Percentiles rank a stretch among this genome's conserved stretches.
These are phyloP conservation scores for Coemansia sp. DNA, from an alignment of 192 early-diverging fungal species.

Conservation along the genomic window DNA sequence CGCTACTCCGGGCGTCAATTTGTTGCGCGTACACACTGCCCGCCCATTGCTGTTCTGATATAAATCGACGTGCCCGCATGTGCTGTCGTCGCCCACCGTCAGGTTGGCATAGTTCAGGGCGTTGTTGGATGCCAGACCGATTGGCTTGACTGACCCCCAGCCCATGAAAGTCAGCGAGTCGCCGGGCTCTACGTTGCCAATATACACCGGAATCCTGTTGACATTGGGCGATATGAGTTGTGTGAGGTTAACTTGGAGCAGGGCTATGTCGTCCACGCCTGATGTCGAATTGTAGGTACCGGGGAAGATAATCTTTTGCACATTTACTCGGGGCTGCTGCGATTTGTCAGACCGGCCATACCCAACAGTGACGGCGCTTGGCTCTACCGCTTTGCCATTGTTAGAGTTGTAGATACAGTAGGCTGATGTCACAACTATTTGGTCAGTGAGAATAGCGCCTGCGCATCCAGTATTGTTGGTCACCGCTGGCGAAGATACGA, in stretches of 20 bases:
- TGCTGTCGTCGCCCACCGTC: constrained; percentile 35
- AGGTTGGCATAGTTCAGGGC: constrained; percentile 33
- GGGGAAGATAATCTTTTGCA: constrained; percentile 30
- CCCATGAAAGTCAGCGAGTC: constrained; percentile 40
- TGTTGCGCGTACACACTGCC: constrained; percentile 40
- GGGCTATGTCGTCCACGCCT: constrained; percentile 37
- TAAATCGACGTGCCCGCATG: constrained; percentile 19
- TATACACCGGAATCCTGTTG: constrained; percentile 35
- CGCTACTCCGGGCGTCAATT: constrained; percentile 24
- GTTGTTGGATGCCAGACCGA: constrained; percentile 27
- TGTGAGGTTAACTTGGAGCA: constrained; percentile 36
- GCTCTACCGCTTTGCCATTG: constrained; percentile 19
- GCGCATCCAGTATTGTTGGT: constrained; percentile 42
- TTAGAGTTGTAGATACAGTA: constrained; percentile 31
- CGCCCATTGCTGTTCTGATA: constrained; percentile 42
- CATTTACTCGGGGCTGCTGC: constrained; percentile 21
- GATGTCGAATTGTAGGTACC: constrained; percentile 23
- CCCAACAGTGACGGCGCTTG: constrained; percentile 27
- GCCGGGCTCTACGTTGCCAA: constrained; percentile 24
- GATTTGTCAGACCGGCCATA: constrained; percentile 33
- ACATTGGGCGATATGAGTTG: constrained; percentile 15
- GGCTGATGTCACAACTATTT: constrained; percentile 41
- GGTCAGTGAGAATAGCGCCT: constrained; percentile 46
- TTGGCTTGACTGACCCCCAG: constrained; percentile 35
- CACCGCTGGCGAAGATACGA: constrained; percentile 26